phyloP scores from a whole-genome alignment of 108 stramenopile genomes.

The Seminavis robusta region DNA sequence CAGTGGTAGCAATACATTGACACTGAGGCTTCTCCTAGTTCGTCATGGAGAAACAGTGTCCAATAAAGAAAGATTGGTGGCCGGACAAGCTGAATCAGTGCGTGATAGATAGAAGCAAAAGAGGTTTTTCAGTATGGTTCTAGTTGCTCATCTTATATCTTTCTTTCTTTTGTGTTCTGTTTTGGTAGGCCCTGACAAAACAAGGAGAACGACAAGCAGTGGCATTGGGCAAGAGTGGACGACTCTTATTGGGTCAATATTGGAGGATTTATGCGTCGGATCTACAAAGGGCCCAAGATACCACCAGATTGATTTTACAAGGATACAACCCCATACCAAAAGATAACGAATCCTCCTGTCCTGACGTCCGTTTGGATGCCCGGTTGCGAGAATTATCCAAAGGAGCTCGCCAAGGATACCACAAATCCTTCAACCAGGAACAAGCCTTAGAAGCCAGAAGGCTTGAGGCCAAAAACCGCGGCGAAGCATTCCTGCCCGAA shows the following conservation, averaged over 20 bases:
- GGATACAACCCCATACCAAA: not conserved
- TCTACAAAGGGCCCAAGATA: constrained; percentile 37
- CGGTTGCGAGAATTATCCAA: constrained; percentile 54
- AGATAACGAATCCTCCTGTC: not conserved
- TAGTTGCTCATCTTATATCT: not conserved
- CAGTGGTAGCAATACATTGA: no score
- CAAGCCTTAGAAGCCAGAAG: no score
- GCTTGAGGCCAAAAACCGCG: not conserved
- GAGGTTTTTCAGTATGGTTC: not conserved
- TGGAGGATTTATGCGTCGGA: constrained; percentile 52
- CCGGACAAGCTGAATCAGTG: constrained; percentile 52
- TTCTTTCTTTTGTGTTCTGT: constrained; percentile 1
- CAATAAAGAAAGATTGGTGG: constrained; percentile 38
- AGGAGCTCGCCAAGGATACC: constrained; percentile 51
- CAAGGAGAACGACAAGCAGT: constrained; percentile 16
- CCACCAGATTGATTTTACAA: constrained; percentile 29
- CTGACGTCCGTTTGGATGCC: constrained; percentile 27
- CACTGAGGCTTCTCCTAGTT: constrained; percentile 50
- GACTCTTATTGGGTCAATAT: not conserved
- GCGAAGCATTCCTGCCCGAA: constrained; percentile 1
- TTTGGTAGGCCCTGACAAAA: constrained; percentile 14
- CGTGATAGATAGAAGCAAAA: constrained; percentile 2
- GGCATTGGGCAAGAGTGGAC: constrained; percentile 3
- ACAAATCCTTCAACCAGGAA: constrained; percentile 29
- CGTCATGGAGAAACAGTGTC: constrained; percentile 67